Percentiles rank a stretch among this genome's conserved stretches.
Evolutionary conservation across 768 basidiomycete species (phyloP).

Genomic region (Boletus huronensis): DNA sequence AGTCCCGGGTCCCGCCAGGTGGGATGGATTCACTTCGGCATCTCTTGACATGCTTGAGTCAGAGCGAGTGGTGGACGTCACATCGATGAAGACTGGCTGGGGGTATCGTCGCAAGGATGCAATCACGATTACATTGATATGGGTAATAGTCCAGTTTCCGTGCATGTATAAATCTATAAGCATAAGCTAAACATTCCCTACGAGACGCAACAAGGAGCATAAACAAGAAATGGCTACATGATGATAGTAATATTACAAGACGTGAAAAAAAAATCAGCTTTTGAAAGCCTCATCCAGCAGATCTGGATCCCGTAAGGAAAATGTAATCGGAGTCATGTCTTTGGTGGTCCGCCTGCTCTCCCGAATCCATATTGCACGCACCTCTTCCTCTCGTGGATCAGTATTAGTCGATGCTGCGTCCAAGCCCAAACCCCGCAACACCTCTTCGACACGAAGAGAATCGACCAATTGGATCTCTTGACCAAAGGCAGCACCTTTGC

Average conservation of each 20-base stretch:
- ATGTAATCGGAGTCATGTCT: conserved; percentile 30
- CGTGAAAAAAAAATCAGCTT: conserved; percentile 20
- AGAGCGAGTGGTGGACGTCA: conserved; percentile 57
- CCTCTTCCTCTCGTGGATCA: conserved; percentile 44
- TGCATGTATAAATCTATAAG: conserved; percentile 25
- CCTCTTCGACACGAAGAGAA: conserved; percentile 65
- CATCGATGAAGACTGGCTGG: background rate
- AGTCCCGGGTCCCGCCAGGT: conserved; percentile 40
- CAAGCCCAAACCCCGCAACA: conserved; percentile 63
- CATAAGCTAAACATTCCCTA: conserved; percentile 15
- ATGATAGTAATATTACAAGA: conserved; percentile 3
- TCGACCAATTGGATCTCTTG: conserved; percentile 54
- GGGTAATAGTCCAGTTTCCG: conserved; percentile 2
- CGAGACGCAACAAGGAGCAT: conserved; percentile 5
- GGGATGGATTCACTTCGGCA: conserved; percentile 54
- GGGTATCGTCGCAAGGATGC: conserved; percentile 4
- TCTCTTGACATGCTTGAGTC: conserved; percentile 50
- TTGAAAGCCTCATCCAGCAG: conserved; percentile 35
- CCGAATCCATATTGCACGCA: conserved; percentile 40
- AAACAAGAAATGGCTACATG: conserved; percentile 10
- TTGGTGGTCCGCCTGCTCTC: conserved; percentile 38
- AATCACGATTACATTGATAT: conserved; percentile 8
- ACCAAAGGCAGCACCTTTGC: conserved; percentile 25
- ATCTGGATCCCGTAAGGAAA: conserved; percentile 3
- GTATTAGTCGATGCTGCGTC: conserved; percentile 15